phyloP scores from a whole-genome alignment of 345 rosid genomes.

The Lumnitzera racemosa region DNA sequence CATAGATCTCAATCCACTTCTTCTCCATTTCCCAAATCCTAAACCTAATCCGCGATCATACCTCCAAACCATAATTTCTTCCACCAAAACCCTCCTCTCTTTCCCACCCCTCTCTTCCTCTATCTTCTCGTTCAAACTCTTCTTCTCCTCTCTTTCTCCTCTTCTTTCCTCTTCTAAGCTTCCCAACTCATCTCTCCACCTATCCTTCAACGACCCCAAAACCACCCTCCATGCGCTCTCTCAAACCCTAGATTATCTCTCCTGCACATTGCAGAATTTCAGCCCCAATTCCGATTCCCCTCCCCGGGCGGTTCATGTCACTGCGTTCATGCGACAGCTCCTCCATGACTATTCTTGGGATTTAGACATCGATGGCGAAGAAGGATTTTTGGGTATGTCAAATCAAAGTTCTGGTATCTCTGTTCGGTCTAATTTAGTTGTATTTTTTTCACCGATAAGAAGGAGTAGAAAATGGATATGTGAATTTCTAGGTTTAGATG shows the following conservation, averaged over 20 bases:
- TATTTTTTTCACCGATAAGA: slow-evolving; percentile 56
- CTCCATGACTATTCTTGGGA: slow-evolving; percentile 87
- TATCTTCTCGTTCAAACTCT: slow-evolving; percentile 71
- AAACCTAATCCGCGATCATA: slow-evolving; percentile 24
- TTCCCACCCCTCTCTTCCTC: slow-evolving; percentile 52
- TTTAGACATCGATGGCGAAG: slow-evolving; percentile 22
- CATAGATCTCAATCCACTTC: slow-evolving; percentile 68
- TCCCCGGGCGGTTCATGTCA: slow-evolving; percentile 39
- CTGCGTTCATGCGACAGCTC: slow-evolving; percentile 64
- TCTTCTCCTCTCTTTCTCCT: slow-evolving; percentile 85
- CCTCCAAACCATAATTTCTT: slow-evolving; percentile 37
- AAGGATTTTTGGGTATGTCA: slow-evolving; percentile 27
- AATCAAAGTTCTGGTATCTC: slow-evolving; percentile 12
- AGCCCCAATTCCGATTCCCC: background rate
- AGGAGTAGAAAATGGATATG: slow-evolving; percentile 25
- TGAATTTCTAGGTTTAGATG: slow-evolving; percentile 42
- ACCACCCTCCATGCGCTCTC: slow-evolving; percentile 49
- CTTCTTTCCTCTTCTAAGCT: slow-evolving; percentile 86
- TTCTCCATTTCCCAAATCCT: slow-evolving; percentile 18
- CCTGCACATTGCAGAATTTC: background rate
- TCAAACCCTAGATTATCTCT: slow-evolving; percentile 17
- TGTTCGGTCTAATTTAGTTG: slow-evolving; percentile 63
- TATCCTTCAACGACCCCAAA: slow-evolving; percentile 55
- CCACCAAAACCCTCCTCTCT: slow-evolving; percentile 46
- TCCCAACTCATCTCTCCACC: slow-evolving; percentile 41